These are phyloP conservation scores for Trichoderma parareesei DNA, from an alignment of 495 filamentous ascomycete genomes.

Conservation along the genomic window DNA sequence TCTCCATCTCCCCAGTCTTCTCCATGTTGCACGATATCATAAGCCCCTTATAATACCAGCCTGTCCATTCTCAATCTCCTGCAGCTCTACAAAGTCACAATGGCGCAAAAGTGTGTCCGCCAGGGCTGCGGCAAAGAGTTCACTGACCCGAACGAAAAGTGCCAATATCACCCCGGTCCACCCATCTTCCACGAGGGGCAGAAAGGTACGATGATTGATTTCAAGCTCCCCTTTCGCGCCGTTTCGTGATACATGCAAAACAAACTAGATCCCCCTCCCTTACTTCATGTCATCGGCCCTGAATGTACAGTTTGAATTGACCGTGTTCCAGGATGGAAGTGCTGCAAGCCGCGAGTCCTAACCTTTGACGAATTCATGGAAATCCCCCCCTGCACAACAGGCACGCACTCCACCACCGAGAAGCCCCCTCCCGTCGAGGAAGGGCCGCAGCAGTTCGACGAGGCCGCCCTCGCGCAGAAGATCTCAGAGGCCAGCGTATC, in stretches of 20 bases:
- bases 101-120: constrained; percentile 91
- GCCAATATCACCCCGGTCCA: constrained; percentile 86
- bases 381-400: constrained; percentile 89
- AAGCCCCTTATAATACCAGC: not conserved
- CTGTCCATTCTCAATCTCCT: constrained; percentile 2
- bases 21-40: not conserved
- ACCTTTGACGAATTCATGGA: constrained; percentile 98
- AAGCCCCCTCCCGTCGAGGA: constrained; percentile 51
- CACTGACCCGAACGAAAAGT: constrained; percentile 74
- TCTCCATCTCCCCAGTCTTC: not conserved
- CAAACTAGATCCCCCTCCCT: too few species aligned
- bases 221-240: constrained; percentile 5
- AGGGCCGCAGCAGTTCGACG: constrained; percentile 26
- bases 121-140: constrained; percentile 90
- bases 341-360: constrained; percentile 94
- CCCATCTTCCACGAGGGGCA: constrained; percentile 97
- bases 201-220: constrained; percentile 60
- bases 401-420: constrained; percentile 82
- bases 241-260: too few species aligned
- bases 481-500: constrained; percentile 22
- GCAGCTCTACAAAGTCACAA: constrained; percentile 22
- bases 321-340: constrained; percentile 78
- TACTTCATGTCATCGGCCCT: too few species aligned
- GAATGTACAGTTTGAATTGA: too few species aligned
- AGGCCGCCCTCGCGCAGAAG: constrained; percentile 10